phyloP scores from a whole-genome alignment of 169 alveolate species.

The Plasmodium vinckei region DNA sequence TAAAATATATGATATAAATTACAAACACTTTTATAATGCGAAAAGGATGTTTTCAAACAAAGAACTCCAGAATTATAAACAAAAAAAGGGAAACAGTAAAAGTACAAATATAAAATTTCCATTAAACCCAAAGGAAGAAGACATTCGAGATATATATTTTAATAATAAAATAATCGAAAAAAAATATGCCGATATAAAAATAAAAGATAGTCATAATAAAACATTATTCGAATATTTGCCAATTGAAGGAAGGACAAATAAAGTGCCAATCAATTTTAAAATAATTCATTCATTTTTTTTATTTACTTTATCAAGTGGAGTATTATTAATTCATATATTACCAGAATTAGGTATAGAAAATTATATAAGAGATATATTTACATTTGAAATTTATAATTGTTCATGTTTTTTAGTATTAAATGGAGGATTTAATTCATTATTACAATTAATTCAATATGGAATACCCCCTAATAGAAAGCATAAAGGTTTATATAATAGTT shows the following conservation, averaged over 20 bases:
- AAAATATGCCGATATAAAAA: slow-evolving; percentile 56
- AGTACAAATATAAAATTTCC: neutral
- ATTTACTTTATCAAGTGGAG: slow-evolving; percentile 55
- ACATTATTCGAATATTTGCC: slow-evolving; percentile 60
- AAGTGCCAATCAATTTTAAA: slow-evolving; percentile 54
- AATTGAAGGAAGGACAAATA: slow-evolving; percentile 74
- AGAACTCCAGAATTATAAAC: neutral
- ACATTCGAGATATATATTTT: slow-evolving; percentile 54
- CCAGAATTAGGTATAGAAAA: slow-evolving; percentile 54
- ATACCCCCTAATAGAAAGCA: slow-evolving; percentile 63
- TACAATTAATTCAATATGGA: slow-evolving; percentile 72
- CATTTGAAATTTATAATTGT: slow-evolving; percentile 57
- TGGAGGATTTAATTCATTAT: slow-evolving; percentile 71
- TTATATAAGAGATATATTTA: slow-evolving; percentile 58
- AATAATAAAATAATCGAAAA: slow-evolving; percentile 38
- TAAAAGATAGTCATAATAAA: slow-evolving; percentile 67
- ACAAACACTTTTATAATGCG: neutral
- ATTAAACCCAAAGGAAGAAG: slow-evolving; percentile 4
- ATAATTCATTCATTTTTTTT: slow-evolving; percentile 48
- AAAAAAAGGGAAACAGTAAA: slow-evolving; percentile 2
- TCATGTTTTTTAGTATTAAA: slow-evolving; percentile 67
- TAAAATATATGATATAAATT: neutral
- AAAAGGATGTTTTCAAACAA: slow-evolving; percentile 7
- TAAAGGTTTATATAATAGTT: slow-evolving; percentile 68
- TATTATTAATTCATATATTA: slow-evolving; percentile 55